Percentiles rank a stretch among this genome's conserved stretches.
Conservation (phyloP, 176 grass and related monocot genomes). For the Ensete glaucum region DNA sequence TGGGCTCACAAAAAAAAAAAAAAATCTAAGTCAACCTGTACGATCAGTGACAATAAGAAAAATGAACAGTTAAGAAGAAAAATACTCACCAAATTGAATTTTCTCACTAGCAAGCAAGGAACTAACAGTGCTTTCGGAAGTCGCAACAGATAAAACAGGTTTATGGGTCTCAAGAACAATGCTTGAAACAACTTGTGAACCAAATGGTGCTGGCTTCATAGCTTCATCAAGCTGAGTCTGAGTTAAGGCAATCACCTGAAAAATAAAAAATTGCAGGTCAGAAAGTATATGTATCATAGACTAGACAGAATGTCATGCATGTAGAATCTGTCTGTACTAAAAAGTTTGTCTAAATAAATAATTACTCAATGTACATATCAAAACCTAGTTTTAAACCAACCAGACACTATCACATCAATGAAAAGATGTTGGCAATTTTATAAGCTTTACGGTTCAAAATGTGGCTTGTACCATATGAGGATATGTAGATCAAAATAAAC, state of each 20-base stretch:
- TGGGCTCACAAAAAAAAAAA: constrained; percentile 29
- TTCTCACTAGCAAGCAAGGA: constrained; percentile 83
- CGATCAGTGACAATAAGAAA: not conserved
- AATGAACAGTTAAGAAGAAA: constrained; percentile 1
- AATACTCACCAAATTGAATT: constrained; percentile 93
- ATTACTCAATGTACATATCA: no score
- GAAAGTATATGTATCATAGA: not conserved
- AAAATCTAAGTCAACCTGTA: constrained; percentile 17
- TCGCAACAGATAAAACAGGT: constrained; percentile 28
- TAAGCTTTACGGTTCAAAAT: no score
- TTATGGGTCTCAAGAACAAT: constrained; percentile 61
- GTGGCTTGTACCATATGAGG: not conserved
- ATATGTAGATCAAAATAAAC: not conserved
- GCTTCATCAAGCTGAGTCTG: constrained; percentile 99
- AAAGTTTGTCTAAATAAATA: no score
- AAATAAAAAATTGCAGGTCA: constrained; percentile 4
- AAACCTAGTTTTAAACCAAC: no score
- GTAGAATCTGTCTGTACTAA: no score
- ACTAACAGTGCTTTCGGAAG: constrained; percentile 53
- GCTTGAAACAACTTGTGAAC: constrained; percentile 35
- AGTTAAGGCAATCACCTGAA: constrained; percentile 85
- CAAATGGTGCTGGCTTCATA: constrained; percentile 76
- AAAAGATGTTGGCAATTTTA: no score
- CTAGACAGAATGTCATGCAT: not conserved
- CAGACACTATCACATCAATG: no score